Base-by-base conservation (phyloP, 148 eudicot genomes). In the Camellia lanceoleosa region DNA sequence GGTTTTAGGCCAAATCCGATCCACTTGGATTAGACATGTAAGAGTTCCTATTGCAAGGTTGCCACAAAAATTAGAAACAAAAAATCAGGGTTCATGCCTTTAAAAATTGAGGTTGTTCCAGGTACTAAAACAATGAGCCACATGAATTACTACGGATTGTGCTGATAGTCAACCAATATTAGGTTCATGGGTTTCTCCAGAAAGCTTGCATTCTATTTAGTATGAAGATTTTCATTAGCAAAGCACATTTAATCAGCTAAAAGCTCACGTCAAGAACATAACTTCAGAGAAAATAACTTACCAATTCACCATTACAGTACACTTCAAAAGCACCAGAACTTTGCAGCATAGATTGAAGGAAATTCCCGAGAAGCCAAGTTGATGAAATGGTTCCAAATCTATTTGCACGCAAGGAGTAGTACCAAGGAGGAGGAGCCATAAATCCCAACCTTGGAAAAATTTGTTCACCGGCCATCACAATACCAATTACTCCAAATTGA, bases 301-400 rank as follows among this genome's bases (percentile, higher is more conserved):
- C 99, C 84, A 75, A 82, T 91, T 89, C 87, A 77, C 97, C 98
- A 72, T 96, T 92, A 77, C 82, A 74, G 65, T 47, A 84, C 70
- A 96, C 98, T 87, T 96, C 99, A 89, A 96, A 96, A 86, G 99
- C 99, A 58, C 99, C 98, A 74, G 98, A 89, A 78, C 91, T 93
- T 85, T 92, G 97, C 60, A 96, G 87, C 75, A 73, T 88, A 60
- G 92, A 88, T 84, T 96, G 99, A 54, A 91, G 75, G 82, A 93
- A 84, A 80, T 96, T 96, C 59, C 99, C 99, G 14, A 96, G 85
- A 71, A 96, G 93, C 99, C 99, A 96, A 81, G 96, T 84, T 61
- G 89, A 89, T 74, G 99, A 92, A 81, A 96, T 93, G 64, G 98
- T 92, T 75, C 99, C 99, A 85, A 96, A 96, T 80, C 90, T 93